These are phyloP conservation scores for Podaxis sp. DNA, from an alignment of 768 basidiomycete species.

Conservation along the genomic window DNA sequence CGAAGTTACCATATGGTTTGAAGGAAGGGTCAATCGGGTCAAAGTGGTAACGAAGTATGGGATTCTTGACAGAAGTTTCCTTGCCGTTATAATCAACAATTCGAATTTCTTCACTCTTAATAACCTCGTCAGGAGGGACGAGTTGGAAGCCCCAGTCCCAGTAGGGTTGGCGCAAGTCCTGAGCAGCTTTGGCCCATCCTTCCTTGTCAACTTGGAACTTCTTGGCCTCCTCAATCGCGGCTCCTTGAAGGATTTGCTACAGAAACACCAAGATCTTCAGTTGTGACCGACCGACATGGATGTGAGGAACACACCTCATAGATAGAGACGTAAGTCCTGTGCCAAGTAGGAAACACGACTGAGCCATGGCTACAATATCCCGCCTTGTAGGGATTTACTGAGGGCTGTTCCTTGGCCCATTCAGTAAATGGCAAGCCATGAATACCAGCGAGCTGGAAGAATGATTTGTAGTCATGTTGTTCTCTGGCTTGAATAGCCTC, in stretches of 20 bases:
- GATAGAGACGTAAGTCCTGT: conserved; percentile 46
- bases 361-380: conserved; percentile 53
- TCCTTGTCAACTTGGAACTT: conserved; percentile 29
- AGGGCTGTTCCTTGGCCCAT: conserved; percentile 34
- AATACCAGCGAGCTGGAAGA: conserved; percentile 44
- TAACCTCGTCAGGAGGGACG: conserved; percentile 33
- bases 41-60: conserved; percentile 30
- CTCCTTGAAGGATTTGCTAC: conserved; percentile 43
- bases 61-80: conserved; percentile 23
- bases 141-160: conserved; percentile 47
- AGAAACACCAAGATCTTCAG: background rate
- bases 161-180: conserved; percentile 35
- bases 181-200: conserved; percentile 28
- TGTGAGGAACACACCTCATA: conserved; percentile 35
- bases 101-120: conserved; percentile 13
- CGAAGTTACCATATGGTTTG: conserved; percentile 18
- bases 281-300: background rate
- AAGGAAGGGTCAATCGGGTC: conserved; percentile 26
- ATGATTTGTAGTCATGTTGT: conserved; percentile 29
- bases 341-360: conserved; percentile 52
- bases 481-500: conserved; percentile 24
- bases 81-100: conserved; percentile 20
- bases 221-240: conserved; percentile 34
- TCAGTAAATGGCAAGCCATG: conserved; percentile 44
- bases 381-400: conserved; percentile 20